Percentiles rank a stretch among this genome's conserved stretches.
These are phyloP conservation scores for Pseudofabraea citricarpa DNA, from an alignment of 2,329 filamentous ascomycete species.

Conservation along the genomic window DNA sequence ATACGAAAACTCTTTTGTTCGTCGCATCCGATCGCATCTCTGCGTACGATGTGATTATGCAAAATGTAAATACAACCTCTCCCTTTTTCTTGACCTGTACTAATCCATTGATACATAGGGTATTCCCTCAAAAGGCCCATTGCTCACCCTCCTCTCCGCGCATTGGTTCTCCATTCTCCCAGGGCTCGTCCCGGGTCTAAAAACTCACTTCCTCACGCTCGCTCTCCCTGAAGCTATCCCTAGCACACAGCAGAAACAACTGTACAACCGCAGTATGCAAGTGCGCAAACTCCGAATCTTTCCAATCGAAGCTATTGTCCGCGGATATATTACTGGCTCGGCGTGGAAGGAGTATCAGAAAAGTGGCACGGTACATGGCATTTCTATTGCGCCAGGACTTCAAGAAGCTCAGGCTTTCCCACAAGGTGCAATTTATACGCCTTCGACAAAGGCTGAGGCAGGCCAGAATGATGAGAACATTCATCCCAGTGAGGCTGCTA, in stretches of 20 bases:
- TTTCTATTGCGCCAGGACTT: slow-evolving; percentile 51
- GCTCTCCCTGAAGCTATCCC: slow-evolving; percentile 47
- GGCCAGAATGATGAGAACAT: slow-evolving; percentile 70
- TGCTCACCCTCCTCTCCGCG: slow-evolving; percentile 62
- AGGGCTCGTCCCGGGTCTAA: slow-evolving; percentile 49
- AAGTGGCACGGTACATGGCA: slow-evolving; percentile 60
- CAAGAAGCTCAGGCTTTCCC: slow-evolving; percentile 58
- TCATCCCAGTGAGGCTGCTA: slow-evolving; percentile 46
- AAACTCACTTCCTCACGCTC: slow-evolving; percentile 59
- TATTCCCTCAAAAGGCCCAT: slow-evolving; percentile 61
- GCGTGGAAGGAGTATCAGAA: slow-evolving; percentile 66
- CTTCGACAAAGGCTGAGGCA: slow-evolving; percentile 62
- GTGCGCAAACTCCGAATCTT: slow-evolving; percentile 60
- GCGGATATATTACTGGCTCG: slow-evolving; percentile 70
- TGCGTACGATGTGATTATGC: slow-evolving; percentile 88
- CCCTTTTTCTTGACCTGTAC: slow-evolving; percentile 41
- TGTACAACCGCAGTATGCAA: slow-evolving; percentile 57
- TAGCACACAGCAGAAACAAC: slow-evolving; percentile 33
- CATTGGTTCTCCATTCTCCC: slow-evolving; percentile 64
- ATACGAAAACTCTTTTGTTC: slow-evolving; percentile 70
- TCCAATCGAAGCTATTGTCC: slow-evolving; percentile 66
- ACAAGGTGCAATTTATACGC: slow-evolving; percentile 62
- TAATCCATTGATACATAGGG: slow-evolving; percentile 38
- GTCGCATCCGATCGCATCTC: slow-evolving; percentile 87
- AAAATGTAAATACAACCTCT: slow-evolving; percentile 57